Evolutionary conservation across 768 basidiomycete genomes (phyloP).

Genomic region (Dentipellis fragilis): DNA sequence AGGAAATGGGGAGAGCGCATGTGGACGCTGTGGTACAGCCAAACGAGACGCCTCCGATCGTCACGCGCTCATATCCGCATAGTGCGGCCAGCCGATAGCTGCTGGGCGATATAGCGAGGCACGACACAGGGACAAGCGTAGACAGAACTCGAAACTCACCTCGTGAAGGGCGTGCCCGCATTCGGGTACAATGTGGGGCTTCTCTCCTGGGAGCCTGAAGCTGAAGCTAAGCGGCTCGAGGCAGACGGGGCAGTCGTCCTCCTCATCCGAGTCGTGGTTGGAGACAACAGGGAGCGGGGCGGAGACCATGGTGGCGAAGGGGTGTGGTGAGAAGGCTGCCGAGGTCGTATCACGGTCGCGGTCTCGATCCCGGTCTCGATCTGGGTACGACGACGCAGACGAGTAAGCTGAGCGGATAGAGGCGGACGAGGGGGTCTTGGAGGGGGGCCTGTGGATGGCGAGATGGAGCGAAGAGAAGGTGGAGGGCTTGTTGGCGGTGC

Average conservation of each 20-base stretch:
- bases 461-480: conserved; percentile 5
- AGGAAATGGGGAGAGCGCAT: too few relatives aligned
- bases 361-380: conserved; percentile 11
- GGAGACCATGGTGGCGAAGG: conserved; percentile 50
- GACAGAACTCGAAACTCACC: conserved; percentile 28
- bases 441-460: not conserved
- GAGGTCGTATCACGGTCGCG: conserved; percentile 13
- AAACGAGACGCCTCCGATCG: not conserved
- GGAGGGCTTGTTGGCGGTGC: not conserved
- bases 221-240: conserved; percentile 90
- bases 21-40: not conserved
- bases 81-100: conserved; percentile 3
- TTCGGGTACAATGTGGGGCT: conserved; percentile 93
- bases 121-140: too few relatives aligned
- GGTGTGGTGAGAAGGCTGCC: conserved; percentile 26
- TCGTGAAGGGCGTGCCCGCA: conserved; percentile 98
- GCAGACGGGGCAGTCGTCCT: conserved; percentile 93
- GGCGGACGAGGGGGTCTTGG: not conserved
- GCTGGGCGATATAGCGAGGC: not conserved
- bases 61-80: not conserved
- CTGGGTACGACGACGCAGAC: conserved; percentile 26
- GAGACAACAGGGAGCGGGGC: conserved; percentile 69
- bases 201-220: conserved; percentile 91
- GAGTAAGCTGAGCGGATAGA: conserved; percentile 3
- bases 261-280: conserved; percentile 49